Conservation (phyloP, 441 rosid species). For the Gossypium lobatum region DNA sequence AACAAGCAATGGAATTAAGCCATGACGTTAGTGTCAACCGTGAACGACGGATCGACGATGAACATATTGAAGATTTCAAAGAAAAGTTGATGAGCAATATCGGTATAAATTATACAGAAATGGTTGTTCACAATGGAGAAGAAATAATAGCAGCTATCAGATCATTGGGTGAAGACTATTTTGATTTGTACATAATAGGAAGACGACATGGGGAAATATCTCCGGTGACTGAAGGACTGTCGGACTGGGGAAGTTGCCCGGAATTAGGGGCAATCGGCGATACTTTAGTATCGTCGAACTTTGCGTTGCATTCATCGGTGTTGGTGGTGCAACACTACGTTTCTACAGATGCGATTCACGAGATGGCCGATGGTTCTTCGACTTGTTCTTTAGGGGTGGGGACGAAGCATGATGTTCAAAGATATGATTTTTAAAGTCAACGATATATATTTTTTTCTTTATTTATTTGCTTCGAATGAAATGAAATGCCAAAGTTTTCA, state of each 20-base stretch:
- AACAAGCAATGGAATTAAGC: conserved; percentile 4
- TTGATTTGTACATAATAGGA: conserved; percentile 35
- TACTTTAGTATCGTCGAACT: conserved; percentile 6
- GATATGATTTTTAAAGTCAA: neutral
- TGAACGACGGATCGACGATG: conserved; percentile 28
- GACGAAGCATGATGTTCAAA: neutral
- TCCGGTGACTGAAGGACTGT: neutral
- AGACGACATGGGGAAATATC: conserved; percentile 18
- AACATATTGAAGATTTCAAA: conserved; percentile 29
- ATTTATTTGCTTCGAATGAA: neutral
- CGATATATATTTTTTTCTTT: too few species aligned
- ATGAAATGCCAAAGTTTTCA: neutral
- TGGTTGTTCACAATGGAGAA: conserved; percentile 24
- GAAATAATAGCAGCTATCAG: conserved; percentile 17
- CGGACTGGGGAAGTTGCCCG: conserved; percentile 7
- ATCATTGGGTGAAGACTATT: conserved; percentile 5
- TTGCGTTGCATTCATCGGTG: conserved; percentile 3
- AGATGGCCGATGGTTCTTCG: neutral
- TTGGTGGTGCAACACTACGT: conserved; percentile 8
- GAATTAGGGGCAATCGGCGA: conserved; percentile 13
- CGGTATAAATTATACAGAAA: conserved; percentile 24
- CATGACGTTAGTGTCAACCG: neutral
- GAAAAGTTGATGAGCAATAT: conserved; percentile 25
- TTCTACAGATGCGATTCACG: neutral
- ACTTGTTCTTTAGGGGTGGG: neutral